Base-by-base conservation (phyloP, 1,284 basidiomycete species). In the Austroboletus niveus region DNA sequence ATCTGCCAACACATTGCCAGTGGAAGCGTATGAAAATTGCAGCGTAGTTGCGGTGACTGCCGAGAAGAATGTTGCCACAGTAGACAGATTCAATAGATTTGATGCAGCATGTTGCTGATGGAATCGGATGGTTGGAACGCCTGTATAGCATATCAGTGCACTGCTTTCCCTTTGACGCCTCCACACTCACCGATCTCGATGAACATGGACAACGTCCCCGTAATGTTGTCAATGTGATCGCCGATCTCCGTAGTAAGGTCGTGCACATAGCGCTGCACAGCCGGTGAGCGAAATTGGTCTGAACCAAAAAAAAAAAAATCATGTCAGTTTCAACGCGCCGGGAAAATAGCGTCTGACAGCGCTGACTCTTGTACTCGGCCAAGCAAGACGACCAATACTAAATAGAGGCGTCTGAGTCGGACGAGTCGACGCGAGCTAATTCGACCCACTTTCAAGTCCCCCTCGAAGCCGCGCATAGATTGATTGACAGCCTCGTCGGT, bases 51-150 rank as follows among this genome's bases (percentile, higher is more conserved):
- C 82, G 1, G 79, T 81, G 54, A 82, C 80, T 35, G 78, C 80
- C n/a, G 75, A 77, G 63, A 81, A 81, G 69, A 82, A 82, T 15
- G 81, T 85, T 30, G 81, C 79, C 8, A 83, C 76, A 6, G 80
- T 81, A 39, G 77, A 79, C 49, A 83, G 56, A 60, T 79, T 81
- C 48, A 82, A 65, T 17, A 84, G 60, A 51, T 79, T 80, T 49
- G 65, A 70, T 9, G 78, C 77, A 12, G 74, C 75, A 46, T 81
- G 80, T 56, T 77, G 75, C 57, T 84, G 82, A 43, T 80, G 77
- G 54, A 80, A 81, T 31, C 78, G 75, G 58, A 84, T 84, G 14
- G 80, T 80, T 35, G 81, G 80, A 20, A 85, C 75, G 62, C 81
- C 81, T 82, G 56, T 48, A 48, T 49, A 58, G 57, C 43, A 55